Evolutionary conservation across 257 asterid genomes (phyloP).

Genomic region (Rauvolfia tetraphylla): DNA sequence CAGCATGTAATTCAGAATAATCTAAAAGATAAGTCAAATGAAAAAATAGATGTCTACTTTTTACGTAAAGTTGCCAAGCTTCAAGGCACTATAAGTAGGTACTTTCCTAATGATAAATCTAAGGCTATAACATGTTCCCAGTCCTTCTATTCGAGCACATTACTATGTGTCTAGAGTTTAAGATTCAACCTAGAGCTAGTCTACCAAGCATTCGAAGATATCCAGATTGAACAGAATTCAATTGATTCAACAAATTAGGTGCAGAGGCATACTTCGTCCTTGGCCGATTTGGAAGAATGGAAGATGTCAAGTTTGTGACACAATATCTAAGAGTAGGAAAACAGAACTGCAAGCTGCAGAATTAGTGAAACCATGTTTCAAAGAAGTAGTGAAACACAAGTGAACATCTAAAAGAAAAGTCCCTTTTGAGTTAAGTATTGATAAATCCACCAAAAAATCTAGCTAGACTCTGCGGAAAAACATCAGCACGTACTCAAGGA

Average conservation of each 20-base stretch:
- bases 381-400: background rate
- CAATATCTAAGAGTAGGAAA: too few relatives aligned
- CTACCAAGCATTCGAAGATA: background rate
- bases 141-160: background rate
- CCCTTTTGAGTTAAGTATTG: too few relatives aligned
- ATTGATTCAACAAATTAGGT: background rate
- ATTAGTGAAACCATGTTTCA: too few relatives aligned
- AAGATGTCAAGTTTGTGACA: background rate
- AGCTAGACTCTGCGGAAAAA: background rate
- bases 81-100: background rate
- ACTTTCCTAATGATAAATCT: background rate
- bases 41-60: background rate
- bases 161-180: background rate
- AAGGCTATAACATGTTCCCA: background rate
- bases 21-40: background rate
- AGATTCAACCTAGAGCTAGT: background rate
- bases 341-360: background rate
- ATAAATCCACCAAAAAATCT: too few relatives aligned
- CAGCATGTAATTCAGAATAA: background rate
- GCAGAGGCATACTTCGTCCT: background rate
- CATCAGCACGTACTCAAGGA: background rate
- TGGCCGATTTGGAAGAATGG: too few relatives aligned
- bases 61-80: background rate
- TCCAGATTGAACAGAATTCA: background rate
- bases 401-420: background rate